Evolutionary conservation across 495 filamentous ascomycete genomes (phyloP).

Genomic region (Penicillium verhagenii): DNA sequence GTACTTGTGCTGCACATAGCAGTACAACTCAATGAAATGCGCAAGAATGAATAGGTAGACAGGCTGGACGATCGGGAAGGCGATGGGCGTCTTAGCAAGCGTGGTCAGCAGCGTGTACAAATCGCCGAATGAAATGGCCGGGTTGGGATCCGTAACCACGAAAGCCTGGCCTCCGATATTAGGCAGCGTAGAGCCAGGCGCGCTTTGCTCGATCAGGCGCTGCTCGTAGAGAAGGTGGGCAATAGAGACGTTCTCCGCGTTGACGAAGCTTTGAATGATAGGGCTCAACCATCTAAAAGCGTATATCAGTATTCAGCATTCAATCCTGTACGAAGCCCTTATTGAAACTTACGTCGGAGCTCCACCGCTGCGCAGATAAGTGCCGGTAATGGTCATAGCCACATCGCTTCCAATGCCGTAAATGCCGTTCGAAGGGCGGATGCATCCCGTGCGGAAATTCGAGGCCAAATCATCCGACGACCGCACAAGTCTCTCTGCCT

Average conservation of each 20-base stretch:
- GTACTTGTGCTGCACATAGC: constrained; percentile 40
- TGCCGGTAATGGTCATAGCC: constrained; percentile 41
- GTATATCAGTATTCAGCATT: constrained; percentile 20
- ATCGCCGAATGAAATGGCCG: constrained; percentile 34
- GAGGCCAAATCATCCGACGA: constrained; percentile 36
- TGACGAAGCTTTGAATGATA: constrained; percentile 56
- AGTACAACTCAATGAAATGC: constrained; percentile 51
- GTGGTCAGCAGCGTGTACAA: constrained; percentile 34
- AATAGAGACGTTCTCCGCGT: constrained; percentile 56
- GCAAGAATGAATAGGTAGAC: constrained; percentile 41
- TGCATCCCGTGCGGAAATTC: constrained; percentile 54
- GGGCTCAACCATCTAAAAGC: constrained; percentile 42
- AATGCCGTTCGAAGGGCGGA: constrained; percentile 58
- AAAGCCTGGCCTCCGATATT: constrained; percentile 44
- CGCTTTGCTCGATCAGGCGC: constrained; percentile 47
- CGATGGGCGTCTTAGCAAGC: constrained; percentile 30
- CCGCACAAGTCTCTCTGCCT: constrained; percentile 52
- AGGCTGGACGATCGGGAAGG: constrained; percentile 28
- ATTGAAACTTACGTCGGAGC: constrained; percentile 37
- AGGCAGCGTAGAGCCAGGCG: constrained; percentile 35
- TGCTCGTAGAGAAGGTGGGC: constrained; percentile 61
- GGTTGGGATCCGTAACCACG: constrained; percentile 40
- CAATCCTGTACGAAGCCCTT: too few relatives aligned
- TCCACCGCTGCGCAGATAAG: constrained; percentile 30
- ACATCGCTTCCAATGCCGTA: constrained; percentile 57